phyloP scores from a whole-genome alignment of 495 filamentous ascomycete genomes.

The Podospora australis region DNA sequence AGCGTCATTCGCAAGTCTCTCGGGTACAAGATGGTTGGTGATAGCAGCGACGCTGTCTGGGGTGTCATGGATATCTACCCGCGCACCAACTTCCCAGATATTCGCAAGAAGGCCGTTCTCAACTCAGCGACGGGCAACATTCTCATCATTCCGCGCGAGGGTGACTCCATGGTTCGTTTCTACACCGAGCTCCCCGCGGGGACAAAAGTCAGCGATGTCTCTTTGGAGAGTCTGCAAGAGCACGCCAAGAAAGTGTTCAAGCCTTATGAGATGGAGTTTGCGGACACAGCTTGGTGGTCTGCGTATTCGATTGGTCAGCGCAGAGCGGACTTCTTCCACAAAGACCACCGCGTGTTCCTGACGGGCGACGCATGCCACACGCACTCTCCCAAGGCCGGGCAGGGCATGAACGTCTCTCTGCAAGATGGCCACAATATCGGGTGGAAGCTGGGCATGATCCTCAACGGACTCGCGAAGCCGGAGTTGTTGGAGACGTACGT shows the following conservation, averaged over 20 bases:
- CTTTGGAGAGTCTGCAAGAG: slow-evolving; percentile 52
- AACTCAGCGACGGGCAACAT: slow-evolving; percentile 49
- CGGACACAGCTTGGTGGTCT: slow-evolving; percentile 53
- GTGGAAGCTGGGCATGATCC: slow-evolving; percentile 68
- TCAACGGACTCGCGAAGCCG: slow-evolving; percentile 49
- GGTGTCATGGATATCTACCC: slow-evolving; percentile 81
- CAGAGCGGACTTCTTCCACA: slow-evolving; percentile 48
- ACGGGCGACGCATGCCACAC: slow-evolving; percentile 69
- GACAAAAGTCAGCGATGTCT: slow-evolving; percentile 33
- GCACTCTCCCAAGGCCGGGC: slow-evolving; percentile 65
- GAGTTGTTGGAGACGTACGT: slow-evolving; percentile 61
- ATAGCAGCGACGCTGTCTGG: slow-evolving; percentile 59
- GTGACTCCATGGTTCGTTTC: slow-evolving; percentile 52
- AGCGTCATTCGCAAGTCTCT: slow-evolving; percentile 60
- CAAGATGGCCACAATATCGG: slow-evolving; percentile 60
- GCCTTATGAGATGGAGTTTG: slow-evolving; percentile 41
- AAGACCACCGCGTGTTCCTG: slow-evolving; percentile 54
- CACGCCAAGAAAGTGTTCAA: slow-evolving; percentile 53
- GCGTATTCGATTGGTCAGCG: slow-evolving; percentile 61
- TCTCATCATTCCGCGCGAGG: slow-evolving; percentile 62
- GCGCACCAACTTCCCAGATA: slow-evolving; percentile 68
- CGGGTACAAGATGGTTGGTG: slow-evolving; percentile 65
- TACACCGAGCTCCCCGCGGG: slow-evolving; percentile 52
- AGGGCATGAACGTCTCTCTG: slow-evolving; percentile 64
- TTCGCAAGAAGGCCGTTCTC: slow-evolving; percentile 53